phyloP scores from a whole-genome alignment of 2,329 filamentous ascomycete species.

The Aspergillus fructus region DNA sequence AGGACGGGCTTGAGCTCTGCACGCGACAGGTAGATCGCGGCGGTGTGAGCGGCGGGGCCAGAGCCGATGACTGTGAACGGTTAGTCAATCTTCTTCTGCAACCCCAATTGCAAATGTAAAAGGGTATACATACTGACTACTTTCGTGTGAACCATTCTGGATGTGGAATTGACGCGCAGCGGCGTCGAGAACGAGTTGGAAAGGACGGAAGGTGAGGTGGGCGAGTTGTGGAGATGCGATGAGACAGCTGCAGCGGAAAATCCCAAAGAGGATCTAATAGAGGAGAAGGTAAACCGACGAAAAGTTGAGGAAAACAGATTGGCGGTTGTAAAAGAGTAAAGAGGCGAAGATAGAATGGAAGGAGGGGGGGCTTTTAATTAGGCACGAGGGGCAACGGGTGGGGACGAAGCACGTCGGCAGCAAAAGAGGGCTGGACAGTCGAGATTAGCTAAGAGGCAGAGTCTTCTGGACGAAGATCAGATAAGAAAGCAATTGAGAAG shows the following conservation, averaged over 20 bases:
- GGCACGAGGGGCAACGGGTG: slow-evolving; percentile 22
- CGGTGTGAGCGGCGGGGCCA: slow-evolving; percentile 94
- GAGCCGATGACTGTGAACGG: slow-evolving; percentile 72
- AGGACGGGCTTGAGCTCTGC: slow-evolving; percentile 93
- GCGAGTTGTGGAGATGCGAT: slow-evolving; percentile 62
- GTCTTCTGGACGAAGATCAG: slow-evolving; percentile 10
- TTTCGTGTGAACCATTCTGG: slow-evolving; percentile 81
- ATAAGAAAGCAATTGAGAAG: slow-evolving; percentile 1
- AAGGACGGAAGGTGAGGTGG: slow-evolving; percentile 38
- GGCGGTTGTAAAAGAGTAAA: slow-evolving; percentile 51
- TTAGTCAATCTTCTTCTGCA: slow-evolving; percentile 5
- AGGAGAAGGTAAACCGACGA: slow-evolving; percentile 59
- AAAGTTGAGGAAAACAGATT: slow-evolving; percentile 91
- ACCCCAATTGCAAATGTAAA: background rate
- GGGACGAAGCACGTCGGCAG: slow-evolving; percentile 11
- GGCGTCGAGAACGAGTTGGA: slow-evolving; percentile 38
- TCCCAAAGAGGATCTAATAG: slow-evolving; percentile 71
- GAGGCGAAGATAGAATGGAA: slow-evolving; percentile 10
- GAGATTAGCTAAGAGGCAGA: slow-evolving; percentile 21
- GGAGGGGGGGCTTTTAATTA: slow-evolving; percentile 20
- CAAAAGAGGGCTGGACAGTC: slow-evolving; percentile 15
- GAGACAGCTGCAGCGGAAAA: slow-evolving; percentile 72
- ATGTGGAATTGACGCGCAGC: slow-evolving; percentile 42
- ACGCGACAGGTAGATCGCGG: slow-evolving; percentile 91
- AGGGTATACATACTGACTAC: slow-evolving; percentile 69